phyloP scores from a whole-genome alignment of 2,329 filamentous ascomycete species.

The Penicillium sclerotiorum region DNA sequence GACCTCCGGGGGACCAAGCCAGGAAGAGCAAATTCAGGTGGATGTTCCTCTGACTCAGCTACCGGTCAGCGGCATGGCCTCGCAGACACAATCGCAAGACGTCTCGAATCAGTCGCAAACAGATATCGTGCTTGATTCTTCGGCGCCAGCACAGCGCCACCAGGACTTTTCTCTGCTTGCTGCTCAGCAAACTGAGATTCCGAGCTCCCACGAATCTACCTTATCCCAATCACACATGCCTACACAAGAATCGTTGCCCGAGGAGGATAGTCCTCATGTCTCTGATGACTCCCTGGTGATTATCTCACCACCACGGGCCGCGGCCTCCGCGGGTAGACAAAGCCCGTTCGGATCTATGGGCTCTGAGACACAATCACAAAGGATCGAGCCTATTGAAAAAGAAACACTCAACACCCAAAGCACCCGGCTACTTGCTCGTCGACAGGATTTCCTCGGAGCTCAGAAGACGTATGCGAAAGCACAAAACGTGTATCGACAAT shows the following conservation, averaged over 20 bases:
- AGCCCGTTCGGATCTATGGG: conserved; percentile 18
- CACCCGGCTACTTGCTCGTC: conserved; percentile 22
- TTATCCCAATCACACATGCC: conserved; percentile 9
- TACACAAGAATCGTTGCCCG: conserved; percentile 8
- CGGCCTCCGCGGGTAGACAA: conserved; percentile 7
- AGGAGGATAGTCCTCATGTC: too few species aligned
- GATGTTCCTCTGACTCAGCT: conserved; percentile 28
- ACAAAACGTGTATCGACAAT: conserved; percentile 38
- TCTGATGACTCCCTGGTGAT: too few species aligned
- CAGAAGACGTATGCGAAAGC: conserved; percentile 25
- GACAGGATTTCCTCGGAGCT: conserved; percentile 24
- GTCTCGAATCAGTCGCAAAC: conserved; percentile 1
- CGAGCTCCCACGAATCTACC: conserved; percentile 19
- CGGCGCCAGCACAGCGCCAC: conserved; percentile 20
- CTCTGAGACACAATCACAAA: not conserved
- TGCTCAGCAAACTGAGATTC: conserved; percentile 18
- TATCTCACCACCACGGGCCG: too few species aligned
- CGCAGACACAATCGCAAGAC: conserved; percentile 19
- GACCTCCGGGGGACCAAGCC: conserved; percentile 7
- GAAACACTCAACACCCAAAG: conserved; percentile 2
- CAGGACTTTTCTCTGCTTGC: conserved; percentile 10
- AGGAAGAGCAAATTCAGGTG: conserved; percentile 5
- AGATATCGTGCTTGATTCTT: conserved; percentile 28
- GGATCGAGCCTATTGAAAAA: not conserved
- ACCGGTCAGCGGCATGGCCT: conserved; percentile 22